A percentile compares a stretch with the other conserved stretches of the same genome.
These are phyloP conservation scores for Phialocephala subalpina DNA, from an alignment of 2,329 filamentous ascomycete species.

Conservation along the genomic window DNA sequence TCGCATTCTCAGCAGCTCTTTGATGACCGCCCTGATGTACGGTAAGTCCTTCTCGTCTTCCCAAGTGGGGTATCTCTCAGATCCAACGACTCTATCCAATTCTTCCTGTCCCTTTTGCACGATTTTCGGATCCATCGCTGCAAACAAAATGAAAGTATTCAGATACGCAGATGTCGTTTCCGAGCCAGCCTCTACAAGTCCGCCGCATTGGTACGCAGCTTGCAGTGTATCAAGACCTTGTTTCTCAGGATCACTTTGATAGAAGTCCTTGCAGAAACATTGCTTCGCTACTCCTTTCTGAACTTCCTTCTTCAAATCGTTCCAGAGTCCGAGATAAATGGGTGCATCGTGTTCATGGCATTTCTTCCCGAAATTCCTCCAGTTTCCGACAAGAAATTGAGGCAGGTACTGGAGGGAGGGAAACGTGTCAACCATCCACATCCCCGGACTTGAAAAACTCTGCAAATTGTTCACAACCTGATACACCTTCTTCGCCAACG, in stretches of 20 bases:
- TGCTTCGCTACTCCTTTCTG: constrained; percentile 22
- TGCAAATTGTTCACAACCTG: constrained; percentile 46
- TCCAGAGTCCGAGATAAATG: constrained; percentile 24
- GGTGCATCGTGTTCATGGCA: constrained; percentile 27
- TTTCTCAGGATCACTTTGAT: constrained; percentile 25
- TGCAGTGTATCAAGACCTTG: constrained; percentile 35
- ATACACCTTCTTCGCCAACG: constrained; percentile 45
- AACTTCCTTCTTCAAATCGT: constrained; percentile 26
- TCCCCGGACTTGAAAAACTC: constrained; percentile 47
- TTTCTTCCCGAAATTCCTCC: constrained; percentile 21
- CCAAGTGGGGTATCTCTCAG: constrained; percentile 53
- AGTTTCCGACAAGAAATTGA: constrained; percentile 21
- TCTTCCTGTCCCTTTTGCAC: constrained; percentile 47
- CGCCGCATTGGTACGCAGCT: constrained; percentile 42
- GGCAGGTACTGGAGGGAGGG: constrained; percentile 21
- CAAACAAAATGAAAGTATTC: constrained; percentile 40
- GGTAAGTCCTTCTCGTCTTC: constrained; percentile 53
- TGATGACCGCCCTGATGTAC: constrained; percentile 55
- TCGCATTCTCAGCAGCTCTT: constrained; percentile 54
- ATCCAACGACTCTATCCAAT: constrained; percentile 57
- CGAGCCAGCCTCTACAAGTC: constrained; percentile 47
- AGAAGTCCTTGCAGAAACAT: constrained; percentile 29
- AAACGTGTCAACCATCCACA: constrained; percentile 31
- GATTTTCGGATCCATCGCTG: constrained; percentile 29
- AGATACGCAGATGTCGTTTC: constrained; percentile 47